Conservation (phyloP, 805 yeast genomes). For the Ogataea methanolica region DNA sequence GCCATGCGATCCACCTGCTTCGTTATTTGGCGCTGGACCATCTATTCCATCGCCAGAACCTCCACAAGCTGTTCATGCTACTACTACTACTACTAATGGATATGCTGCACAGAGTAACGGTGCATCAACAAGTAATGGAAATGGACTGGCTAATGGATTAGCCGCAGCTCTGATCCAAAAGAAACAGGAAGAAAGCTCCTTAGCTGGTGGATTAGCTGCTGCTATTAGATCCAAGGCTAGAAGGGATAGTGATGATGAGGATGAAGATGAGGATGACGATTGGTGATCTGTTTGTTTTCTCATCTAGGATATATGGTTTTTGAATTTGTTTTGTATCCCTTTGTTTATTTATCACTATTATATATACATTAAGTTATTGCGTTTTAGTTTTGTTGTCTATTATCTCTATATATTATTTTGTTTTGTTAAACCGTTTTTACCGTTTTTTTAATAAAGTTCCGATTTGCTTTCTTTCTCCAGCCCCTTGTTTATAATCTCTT, state of each 20-base stretch:
- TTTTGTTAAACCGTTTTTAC: too few species aligned
- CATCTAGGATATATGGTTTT: too few species aligned
- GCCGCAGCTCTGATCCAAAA: slow-evolving; percentile 1
- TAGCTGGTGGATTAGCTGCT: slow-evolving; percentile 55
- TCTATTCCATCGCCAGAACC: slow-evolving; percentile 25
- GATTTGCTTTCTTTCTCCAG: too few species aligned
- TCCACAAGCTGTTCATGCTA: slow-evolving; percentile 11
- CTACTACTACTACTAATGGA: slow-evolving; percentile 19
- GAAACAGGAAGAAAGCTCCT: slow-evolving; percentile 10
- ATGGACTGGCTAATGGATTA: slow-evolving; percentile 14
- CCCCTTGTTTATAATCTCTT: too few species aligned
- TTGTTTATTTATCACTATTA: too few species aligned
- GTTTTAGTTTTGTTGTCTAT: too few species aligned
- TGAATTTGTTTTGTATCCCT: too few species aligned
- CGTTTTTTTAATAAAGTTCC: too few species aligned
- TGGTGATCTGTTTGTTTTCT: slow-evolving; percentile 2
- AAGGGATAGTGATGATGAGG: slow-evolving; percentile 69
- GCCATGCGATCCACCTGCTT: slow-evolving; percentile 47
- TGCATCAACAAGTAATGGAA: slow-evolving; percentile 5
- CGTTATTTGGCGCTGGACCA: slow-evolving; percentile 25
- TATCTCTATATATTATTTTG: too few species aligned
- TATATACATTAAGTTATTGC: too few species aligned
- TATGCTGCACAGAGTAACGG: background rate
- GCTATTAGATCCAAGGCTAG: slow-evolving; percentile 75
- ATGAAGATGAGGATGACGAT: slow-evolving; percentile 61